phyloP scores from a whole-genome alignment of 768 basidiomycete species.

The Phallus indusiatus region DNA sequence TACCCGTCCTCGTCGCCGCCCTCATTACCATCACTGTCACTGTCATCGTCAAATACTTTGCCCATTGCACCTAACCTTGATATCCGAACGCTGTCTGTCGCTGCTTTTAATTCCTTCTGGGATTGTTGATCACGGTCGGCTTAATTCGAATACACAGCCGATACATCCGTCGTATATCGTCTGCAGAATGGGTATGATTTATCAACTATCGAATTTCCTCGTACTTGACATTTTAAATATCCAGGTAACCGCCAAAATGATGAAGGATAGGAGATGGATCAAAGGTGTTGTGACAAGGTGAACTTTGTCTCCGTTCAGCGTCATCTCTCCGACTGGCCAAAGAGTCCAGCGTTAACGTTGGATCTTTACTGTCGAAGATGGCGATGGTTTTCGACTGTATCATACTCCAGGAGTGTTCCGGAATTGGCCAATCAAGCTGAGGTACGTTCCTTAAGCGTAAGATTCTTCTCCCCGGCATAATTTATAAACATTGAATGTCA shows the following conservation, averaged over 20 bases:
- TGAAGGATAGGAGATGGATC: conserved; percentile 55
- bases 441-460: conserved; percentile 62
- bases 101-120: conserved; percentile 2
- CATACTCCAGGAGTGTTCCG: conserved; percentile 78
- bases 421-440: conserved; percentile 62
- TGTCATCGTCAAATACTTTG: no score
- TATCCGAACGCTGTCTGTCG: background rate
- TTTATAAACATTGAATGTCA: background rate
- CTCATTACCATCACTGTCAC: no score
- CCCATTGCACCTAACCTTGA: no score
- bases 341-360: background rate
- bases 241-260: conserved; percentile 31
- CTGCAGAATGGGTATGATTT: conserved; percentile 4
- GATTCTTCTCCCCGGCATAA: background rate
- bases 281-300: conserved; percentile 77
- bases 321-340: background rate
- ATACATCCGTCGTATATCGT: conserved; percentile 3
- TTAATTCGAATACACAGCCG: background rate
- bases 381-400: conserved; percentile 80
- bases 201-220: background rate
- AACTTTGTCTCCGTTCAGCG: conserved; percentile 3
- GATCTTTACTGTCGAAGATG: conserved; percentile 61
- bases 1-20: no score
- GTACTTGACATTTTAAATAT: background rate
- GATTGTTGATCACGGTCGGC: background rate